Conservation (phyloP, 83 land plant genomes). For the Diphasiastrum complanatum region DNA sequence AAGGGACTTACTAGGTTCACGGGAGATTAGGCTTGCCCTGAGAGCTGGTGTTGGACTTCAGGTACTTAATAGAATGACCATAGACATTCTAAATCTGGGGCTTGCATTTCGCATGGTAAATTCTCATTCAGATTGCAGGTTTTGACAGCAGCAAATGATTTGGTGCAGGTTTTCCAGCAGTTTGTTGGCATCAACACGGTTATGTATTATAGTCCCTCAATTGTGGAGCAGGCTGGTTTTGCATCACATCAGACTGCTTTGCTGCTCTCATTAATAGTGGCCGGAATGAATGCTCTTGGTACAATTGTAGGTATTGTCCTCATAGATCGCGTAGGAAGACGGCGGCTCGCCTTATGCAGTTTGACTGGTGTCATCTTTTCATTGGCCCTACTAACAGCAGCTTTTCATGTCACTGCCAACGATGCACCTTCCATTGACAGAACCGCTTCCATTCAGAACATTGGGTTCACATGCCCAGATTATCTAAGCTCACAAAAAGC, state of each 20-base stretch:
- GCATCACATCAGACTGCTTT: conserved; percentile 55
- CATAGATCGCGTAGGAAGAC: conserved; percentile 48
- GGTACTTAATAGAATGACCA: too few species aligned
- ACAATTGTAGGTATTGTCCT: conserved; percentile 42
- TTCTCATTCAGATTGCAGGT: too few species aligned
- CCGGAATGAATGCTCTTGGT: conserved; percentile 54
- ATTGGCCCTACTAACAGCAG: background rate
- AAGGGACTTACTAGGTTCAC: background rate
- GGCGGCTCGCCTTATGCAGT: background rate
- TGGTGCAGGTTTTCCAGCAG: conserved; percentile 52
- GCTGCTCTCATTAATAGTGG: conserved; percentile 52
- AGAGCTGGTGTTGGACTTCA: conserved; percentile 10
- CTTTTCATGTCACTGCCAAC: background rate
- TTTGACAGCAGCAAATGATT: conserved; percentile 31
- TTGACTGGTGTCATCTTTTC: background rate
- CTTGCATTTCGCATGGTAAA: too few species aligned
- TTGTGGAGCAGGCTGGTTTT: conserved; percentile 59
- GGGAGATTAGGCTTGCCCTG: conserved; percentile 11
- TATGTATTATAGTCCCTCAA: conserved; percentile 65
- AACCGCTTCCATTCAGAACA: background rate
- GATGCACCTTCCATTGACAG: conserved; percentile 7
- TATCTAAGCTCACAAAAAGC: background rate
- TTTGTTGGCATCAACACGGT: conserved; percentile 67
- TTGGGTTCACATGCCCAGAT: conserved; percentile 13
- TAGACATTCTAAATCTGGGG: too few species aligned